Conservation (phyloP, 1,284 basidiomycete species). For the Cryptococcus floricola region DNA sequence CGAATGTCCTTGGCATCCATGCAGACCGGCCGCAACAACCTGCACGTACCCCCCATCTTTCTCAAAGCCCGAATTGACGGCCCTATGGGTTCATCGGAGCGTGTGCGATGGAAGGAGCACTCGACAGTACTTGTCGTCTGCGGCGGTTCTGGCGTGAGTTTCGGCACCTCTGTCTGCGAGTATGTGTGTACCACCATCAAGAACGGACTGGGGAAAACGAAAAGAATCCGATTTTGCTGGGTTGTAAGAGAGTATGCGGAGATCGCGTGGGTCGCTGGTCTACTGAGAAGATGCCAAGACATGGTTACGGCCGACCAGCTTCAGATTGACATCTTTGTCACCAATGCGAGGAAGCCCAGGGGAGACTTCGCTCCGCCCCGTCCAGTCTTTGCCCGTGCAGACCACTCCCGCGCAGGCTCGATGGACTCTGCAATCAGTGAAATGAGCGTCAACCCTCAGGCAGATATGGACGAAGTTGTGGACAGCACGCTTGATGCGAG, state of each 20-base stretch:
- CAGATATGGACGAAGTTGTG: slow-evolving; percentile 16
- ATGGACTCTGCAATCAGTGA: slow-evolving; percentile 15
- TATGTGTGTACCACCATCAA: slow-evolving; percentile 64
- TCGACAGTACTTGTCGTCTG: slow-evolving; percentile 66
- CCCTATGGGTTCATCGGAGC: slow-evolving; percentile 69
- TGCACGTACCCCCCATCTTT: slow-evolving; percentile 33
- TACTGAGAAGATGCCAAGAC: slow-evolving; percentile 64
- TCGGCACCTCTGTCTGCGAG: slow-evolving; percentile 68
- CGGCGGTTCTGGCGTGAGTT: slow-evolving; percentile 76
- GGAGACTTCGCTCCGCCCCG: slow-evolving; percentile 52
- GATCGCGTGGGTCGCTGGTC: slow-evolving; percentile 73
- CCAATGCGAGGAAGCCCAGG: slow-evolving; percentile 49
- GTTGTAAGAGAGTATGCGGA: slow-evolving; percentile 79
- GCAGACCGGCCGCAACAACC: slow-evolving; percentile 36
- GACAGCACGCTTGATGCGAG: slow-evolving; percentile 22
- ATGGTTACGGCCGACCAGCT: slow-evolving; percentile 60
- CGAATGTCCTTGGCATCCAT: slow-evolving; percentile 26
- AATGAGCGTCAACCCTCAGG: slow-evolving; percentile 11
- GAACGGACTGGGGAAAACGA: slow-evolving; percentile 55
- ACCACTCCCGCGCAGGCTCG: slow-evolving; percentile 13
- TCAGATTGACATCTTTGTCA: slow-evolving; percentile 76
- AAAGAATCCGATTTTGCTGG: slow-evolving; percentile 75
- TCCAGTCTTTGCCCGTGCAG: slow-evolving; percentile 49
- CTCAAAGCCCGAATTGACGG: slow-evolving; percentile 68
- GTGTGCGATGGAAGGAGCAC: slow-evolving; percentile 64